These are phyloP conservation scores for Trypanosoma theileri DNA, from an alignment of 208 protist genomes.

Conservation along the genomic window DNA sequence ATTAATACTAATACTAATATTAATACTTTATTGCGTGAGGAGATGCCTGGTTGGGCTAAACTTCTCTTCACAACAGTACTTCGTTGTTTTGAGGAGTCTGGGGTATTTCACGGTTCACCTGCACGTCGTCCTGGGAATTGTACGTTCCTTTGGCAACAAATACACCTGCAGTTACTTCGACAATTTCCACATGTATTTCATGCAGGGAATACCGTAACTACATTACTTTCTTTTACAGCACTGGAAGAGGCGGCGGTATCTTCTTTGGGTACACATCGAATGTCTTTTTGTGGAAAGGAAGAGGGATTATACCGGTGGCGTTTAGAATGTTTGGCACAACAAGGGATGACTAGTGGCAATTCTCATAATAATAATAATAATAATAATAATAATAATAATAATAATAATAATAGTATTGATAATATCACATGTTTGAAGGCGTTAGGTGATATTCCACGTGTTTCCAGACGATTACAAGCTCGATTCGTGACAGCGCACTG, in stretches of 20 bases:
- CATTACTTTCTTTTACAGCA: slow-evolving; percentile 40
- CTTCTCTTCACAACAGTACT: slow-evolving; percentile 30
- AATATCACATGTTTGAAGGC: background rate
- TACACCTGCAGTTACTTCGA: slow-evolving; percentile 31
- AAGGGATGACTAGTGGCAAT: background rate
- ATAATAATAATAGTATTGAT: background rate
- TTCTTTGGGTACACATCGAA: slow-evolving; percentile 25
- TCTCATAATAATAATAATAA: background rate
- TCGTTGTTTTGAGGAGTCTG: slow-evolving; percentile 35
- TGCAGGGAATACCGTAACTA: slow-evolving; percentile 43
- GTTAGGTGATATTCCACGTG: slow-evolving; percentile 19
- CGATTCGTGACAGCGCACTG: slow-evolving; percentile 27
- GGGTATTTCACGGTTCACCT: slow-evolving; percentile 30
- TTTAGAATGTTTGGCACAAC: slow-evolving; percentile 21
- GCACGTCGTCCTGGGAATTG: slow-evolving; percentile 36
- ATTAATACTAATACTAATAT: background rate
- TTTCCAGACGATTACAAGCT: slow-evolving; percentile 19
- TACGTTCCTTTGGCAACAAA: slow-evolving; percentile 37
- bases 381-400: background rate
- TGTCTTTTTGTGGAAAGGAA: slow-evolving; percentile 33
- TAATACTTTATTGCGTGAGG: background rate
- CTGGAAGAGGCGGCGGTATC: slow-evolving; percentile 40
- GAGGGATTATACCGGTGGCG: slow-evolving; percentile 27
- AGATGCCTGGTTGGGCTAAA: slow-evolving; percentile 20
- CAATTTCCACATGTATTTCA: slow-evolving; percentile 62